Conservation (phyloP, 169 alveolate species). For the Plasmodium adleri region DNA sequence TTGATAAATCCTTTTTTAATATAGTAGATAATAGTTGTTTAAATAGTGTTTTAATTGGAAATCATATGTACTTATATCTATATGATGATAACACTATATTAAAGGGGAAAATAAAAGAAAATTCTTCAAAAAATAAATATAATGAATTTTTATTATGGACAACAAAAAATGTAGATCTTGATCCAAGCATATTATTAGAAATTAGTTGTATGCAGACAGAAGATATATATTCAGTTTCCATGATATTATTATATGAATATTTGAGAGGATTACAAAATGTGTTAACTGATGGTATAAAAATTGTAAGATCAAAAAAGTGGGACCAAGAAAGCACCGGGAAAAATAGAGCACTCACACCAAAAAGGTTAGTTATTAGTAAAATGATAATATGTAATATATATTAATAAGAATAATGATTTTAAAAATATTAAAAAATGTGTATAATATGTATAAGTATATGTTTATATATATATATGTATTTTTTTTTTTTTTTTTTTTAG, state of each 20-base stretch:
- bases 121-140: conserved; percentile 17
- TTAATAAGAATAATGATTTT: no score
- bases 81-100: conserved; percentile 65
- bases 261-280: conserved; percentile 45
- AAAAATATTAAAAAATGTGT: no score
- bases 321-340: conserved; percentile 10
- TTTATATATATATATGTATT: neutral
- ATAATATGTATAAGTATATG: no score
- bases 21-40: conserved; percentile 24
- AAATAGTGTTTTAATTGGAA: conserved; percentile 28
- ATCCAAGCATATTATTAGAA: conserved; percentile 30
- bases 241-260: conserved; percentile 53
- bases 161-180: conserved; percentile 23
- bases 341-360: conserved; percentile 34
- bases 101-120: conserved; percentile 36
- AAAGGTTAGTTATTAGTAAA: conserved; percentile 15
- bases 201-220: conserved; percentile 32
- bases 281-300: conserved; percentile 32
- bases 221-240: conserved; percentile 12
- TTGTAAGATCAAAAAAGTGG: conserved; percentile 17
- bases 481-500: conserved; percentile 32
- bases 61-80: conserved; percentile 22
- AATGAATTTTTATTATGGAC: conserved; percentile 49
- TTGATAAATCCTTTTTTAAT: conserved; percentile 37
- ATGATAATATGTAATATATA: neutral